A percentile compares a stretch with the other conserved stretches of the same genome.
These are phyloP conservation scores for Phialophora tarda DNA, from an alignment of 2,329 filamentous ascomycete genomes.

Conservation along the genomic window DNA sequence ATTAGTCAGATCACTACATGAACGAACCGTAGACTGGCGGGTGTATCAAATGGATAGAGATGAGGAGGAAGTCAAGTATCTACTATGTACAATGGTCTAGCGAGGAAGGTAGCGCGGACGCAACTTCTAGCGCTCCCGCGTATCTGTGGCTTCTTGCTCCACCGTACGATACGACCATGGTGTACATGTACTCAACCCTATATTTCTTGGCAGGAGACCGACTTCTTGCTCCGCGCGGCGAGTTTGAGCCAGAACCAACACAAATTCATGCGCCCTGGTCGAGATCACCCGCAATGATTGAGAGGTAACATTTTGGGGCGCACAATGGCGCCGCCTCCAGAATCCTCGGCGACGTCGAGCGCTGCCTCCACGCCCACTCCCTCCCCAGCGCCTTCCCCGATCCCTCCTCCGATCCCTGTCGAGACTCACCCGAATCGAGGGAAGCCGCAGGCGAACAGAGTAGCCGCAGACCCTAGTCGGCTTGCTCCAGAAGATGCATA, in stretches of 20 bases:
- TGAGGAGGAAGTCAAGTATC: not conserved
- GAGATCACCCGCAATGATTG: slow-evolving; percentile 28
- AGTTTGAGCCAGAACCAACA: not conserved
- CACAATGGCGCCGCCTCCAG: slow-evolving; percentile 37
- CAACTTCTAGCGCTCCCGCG: too few relatives aligned
- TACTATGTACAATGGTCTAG: not conserved
- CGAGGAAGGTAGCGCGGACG: not conserved
- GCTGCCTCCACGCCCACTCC: slow-evolving; percentile 34
- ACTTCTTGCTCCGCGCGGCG: not conserved
- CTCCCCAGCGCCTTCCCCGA: slow-evolving; percentile 42
- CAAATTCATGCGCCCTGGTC: not conserved
- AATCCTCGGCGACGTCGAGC: slow-evolving; percentile 16
- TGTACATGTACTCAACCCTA: not conserved
- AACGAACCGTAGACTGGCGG: not conserved
- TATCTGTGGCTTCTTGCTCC: not conserved
- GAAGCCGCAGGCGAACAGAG: slow-evolving; percentile 43
- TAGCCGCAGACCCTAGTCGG: slow-evolving; percentile 65
- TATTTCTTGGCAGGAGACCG: not conserved
- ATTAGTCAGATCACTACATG: not conserved
- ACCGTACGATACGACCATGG: not conserved
- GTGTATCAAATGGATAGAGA: not conserved
- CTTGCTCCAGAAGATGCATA: slow-evolving; percentile 87
- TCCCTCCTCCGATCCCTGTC: slow-evolving; percentile 53
- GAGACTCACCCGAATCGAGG: slow-evolving; percentile 54
- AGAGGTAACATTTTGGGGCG: slow-evolving; percentile 33